Percentiles rank a stretch among this genome's conserved stretches.
Conservation (phyloP, 2,329 filamentous ascomycete genomes). For the Aureobasidium sp. region DNA sequence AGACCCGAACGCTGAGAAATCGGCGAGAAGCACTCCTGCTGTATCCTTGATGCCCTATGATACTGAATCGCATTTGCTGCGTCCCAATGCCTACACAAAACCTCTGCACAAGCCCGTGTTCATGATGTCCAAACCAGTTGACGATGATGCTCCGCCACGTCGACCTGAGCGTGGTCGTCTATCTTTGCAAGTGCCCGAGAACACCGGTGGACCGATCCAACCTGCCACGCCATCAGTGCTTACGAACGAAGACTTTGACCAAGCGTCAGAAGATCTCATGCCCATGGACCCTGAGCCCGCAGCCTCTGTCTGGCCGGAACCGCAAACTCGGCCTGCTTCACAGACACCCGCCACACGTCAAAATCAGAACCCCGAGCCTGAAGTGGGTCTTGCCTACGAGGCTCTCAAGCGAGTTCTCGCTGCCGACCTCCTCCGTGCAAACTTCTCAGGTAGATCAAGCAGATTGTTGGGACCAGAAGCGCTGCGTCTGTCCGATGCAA, state of each 20-base stretch:
- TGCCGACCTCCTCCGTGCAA: slow-evolving; percentile 41
- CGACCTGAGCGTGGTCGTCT: slow-evolving; percentile 14
- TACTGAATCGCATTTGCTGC: slow-evolving; percentile 25
- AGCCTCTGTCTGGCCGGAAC: background rate
- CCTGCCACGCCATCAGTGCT: slow-evolving; percentile 54
- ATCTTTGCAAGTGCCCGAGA: slow-evolving; percentile 54
- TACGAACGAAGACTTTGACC: slow-evolving; percentile 43
- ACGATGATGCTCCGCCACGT: background rate
- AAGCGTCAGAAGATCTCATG: slow-evolving; percentile 18
- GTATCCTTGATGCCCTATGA: slow-evolving; percentile 8
- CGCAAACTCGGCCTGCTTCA: background rate
- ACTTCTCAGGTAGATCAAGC: slow-evolving; percentile 32
- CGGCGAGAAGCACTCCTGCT: slow-evolving; percentile 1
- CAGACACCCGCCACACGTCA: background rate
- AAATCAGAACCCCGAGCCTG: background rate
- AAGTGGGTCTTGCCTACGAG: slow-evolving; percentile 31
- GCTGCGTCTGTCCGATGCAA: slow-evolving; percentile 38
- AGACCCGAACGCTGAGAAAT: slow-evolving; percentile 38
- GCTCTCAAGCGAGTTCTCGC: slow-evolving; percentile 40
- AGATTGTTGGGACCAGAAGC: slow-evolving; percentile 41
- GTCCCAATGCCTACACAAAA: slow-evolving; percentile 25
- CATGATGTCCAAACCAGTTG: slow-evolving; percentile 1
- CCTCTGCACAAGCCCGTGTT: slow-evolving; percentile 19
- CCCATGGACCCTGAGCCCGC: slow-evolving; percentile 15
- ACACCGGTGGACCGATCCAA: slow-evolving; percentile 53